Conservation (phyloP, 805 yeast species). For the Myxozyma kluyveri region DNA sequence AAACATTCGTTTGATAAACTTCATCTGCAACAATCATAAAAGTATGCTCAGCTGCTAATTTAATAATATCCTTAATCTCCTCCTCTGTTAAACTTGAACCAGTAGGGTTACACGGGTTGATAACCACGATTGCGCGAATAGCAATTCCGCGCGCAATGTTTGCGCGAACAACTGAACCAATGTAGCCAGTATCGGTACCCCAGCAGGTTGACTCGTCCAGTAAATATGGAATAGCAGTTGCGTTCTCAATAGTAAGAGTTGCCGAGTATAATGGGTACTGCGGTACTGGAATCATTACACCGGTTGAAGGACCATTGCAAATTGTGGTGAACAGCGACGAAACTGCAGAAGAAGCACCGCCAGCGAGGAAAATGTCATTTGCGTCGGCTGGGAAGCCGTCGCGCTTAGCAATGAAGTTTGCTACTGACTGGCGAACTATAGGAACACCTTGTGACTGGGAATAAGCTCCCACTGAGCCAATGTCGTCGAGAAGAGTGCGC, state of each 20-base stretch:
- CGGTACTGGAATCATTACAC: slow-evolving; percentile 90
- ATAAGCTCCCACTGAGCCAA: slow-evolving; percentile 91
- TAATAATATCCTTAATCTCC: slow-evolving; percentile 67
- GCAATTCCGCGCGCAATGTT: slow-evolving; percentile 53
- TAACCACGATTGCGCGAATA: slow-evolving; percentile 81
- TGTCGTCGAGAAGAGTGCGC: slow-evolving; percentile 50
- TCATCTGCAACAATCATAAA: slow-evolving; percentile 93
- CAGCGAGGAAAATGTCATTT: slow-evolving; percentile 75
- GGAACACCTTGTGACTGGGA: slow-evolving; percentile 88
- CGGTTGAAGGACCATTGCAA: slow-evolving; percentile 64
- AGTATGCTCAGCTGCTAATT: slow-evolving; percentile 80
- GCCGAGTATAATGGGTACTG: slow-evolving; percentile 98
- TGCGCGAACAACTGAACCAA: slow-evolving; percentile 52
- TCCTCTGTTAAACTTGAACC: slow-evolving; percentile 72
- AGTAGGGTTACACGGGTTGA: slow-evolving; percentile 98
- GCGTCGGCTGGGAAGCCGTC: slow-evolving; percentile 72
- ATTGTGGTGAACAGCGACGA: slow-evolving; percentile 68
- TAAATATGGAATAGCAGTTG: slow-evolving; percentile 82
- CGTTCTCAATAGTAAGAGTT: slow-evolving; percentile 77
- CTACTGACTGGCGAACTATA: slow-evolving; percentile 70
- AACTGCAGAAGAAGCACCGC: slow-evolving; percentile 97
- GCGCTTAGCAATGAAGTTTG: slow-evolving; percentile 71
- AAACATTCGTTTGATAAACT: slow-evolving; percentile 93
- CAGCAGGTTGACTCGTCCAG: slow-evolving; percentile 78
- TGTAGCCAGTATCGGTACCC: slow-evolving; percentile 72